These are phyloP conservation scores for Mucor velutinosus DNA, from an alignment of 371 early-diverging fungal species.

Conservation along the genomic window DNA sequence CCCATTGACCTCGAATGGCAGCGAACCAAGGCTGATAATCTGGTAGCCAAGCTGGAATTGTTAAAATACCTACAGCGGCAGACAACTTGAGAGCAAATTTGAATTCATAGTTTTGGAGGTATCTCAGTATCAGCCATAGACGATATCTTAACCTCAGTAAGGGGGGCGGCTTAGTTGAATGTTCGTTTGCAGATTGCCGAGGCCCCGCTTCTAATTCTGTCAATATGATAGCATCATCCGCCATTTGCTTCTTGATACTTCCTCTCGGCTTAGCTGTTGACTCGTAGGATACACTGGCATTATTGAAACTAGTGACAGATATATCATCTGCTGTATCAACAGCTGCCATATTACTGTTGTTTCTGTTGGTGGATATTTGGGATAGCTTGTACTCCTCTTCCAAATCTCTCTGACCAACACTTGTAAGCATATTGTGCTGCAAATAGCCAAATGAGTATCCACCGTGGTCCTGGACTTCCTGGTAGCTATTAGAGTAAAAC, in stretches of 20 bases:
- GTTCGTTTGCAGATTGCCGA: neutral
- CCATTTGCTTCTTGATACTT: neutral
- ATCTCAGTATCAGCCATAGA: conserved; percentile 45
- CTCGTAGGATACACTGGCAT: neutral
- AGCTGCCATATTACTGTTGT: conserved; percentile 4
- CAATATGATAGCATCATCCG: neutral
- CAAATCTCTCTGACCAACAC: conserved; percentile 12
- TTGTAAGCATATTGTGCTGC: conserved; percentile 19
- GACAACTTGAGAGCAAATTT: conserved; percentile 61
- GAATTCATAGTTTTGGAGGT: conserved; percentile 50
- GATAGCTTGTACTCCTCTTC: conserved; percentile 38
- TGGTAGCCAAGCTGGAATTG: conserved; percentile 50
- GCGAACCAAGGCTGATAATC: conserved; percentile 36
- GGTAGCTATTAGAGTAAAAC: conserved; percentile 42
- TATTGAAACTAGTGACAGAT: neutral
- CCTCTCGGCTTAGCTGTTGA: neutral
- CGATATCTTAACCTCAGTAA: conserved; percentile 40
- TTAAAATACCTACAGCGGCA: conserved; percentile 38
- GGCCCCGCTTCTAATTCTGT: neutral
- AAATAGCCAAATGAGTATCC: conserved; percentile 33
- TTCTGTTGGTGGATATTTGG: conserved; percentile 23
- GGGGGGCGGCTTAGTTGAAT: conserved; percentile 15
- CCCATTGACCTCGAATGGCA: conserved; percentile 57
- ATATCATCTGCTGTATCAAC: neutral
- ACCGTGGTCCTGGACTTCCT: conserved; percentile 37